Evolutionary conservation across 2,329 filamentous ascomycete species (phyloP).

Genomic region (Eutypa lata): DNA sequence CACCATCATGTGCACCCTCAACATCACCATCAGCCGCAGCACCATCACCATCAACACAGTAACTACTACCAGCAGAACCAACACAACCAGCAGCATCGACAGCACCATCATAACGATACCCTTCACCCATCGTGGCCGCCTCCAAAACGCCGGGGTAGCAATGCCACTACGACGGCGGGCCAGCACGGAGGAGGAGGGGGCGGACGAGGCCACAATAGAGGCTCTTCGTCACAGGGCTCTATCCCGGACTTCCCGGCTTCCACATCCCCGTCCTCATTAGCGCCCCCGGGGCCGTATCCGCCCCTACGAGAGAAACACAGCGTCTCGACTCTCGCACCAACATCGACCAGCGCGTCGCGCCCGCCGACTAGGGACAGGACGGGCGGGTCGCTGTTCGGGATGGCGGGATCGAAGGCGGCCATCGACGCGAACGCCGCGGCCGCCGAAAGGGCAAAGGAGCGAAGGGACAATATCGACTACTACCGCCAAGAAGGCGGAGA

Average conservation of each 20-base stretch:
- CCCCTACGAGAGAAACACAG: constrained; percentile 56
- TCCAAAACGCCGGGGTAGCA: too few species aligned
- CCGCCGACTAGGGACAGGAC: constrained; percentile 53
- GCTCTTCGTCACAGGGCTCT: constrained; percentile 46
- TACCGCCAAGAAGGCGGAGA: constrained; percentile 20
- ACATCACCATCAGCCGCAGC: not conserved
- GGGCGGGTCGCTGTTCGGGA: constrained; percentile 8
- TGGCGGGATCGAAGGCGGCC: constrained; percentile 22
- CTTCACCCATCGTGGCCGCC: too few species aligned
- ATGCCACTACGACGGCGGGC: too few species aligned
- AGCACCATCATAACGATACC: not conserved
- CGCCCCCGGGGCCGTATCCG: constrained; percentile 37
- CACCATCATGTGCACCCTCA: not conserved
- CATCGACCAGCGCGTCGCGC: constrained; percentile 49
- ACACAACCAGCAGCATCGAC: not conserved
- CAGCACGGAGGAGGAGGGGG: not conserved
- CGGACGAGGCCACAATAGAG: constrained; percentile 36
- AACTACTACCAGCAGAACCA: not conserved
- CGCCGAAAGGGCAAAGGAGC: constrained; percentile 10
- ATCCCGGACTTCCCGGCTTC: constrained; percentile 37
- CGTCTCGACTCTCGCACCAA: constrained; percentile 59
- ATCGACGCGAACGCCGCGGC: constrained; percentile 8
- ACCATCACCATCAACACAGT: constrained; percentile 6
- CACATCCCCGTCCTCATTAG: constrained; percentile 11
- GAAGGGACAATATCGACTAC: constrained; percentile 35